Conservation (phyloP, 768 basidiomycete genomes). For the Hygrocybe coccinea region DNA sequence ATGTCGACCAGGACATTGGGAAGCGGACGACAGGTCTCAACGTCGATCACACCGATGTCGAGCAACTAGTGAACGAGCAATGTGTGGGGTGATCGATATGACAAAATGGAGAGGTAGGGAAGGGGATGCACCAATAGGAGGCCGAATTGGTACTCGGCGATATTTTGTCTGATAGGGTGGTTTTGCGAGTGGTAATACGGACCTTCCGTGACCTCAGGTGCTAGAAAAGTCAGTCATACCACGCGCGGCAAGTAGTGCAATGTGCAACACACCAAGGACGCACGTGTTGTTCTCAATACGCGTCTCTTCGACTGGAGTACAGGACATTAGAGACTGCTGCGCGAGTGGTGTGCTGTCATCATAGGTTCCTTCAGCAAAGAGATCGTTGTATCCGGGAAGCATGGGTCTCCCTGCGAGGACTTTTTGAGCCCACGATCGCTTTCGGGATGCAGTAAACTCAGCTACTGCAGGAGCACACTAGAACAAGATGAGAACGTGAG, state of each 20-base stretch:
- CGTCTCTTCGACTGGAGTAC: conserved; percentile 43
- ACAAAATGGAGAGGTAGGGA: neutral
- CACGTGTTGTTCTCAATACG: conserved; percentile 53
- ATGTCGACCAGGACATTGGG: conserved; percentile 56
- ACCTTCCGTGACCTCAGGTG: conserved; percentile 51
- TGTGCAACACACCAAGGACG: conserved; percentile 33
- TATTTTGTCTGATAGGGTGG: conserved; percentile 50
- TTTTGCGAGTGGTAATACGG: conserved; percentile 50
- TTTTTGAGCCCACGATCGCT: conserved; percentile 44
- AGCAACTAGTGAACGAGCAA: conserved; percentile 31
- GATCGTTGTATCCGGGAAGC: conserved; percentile 38
- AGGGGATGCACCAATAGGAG: conserved; percentile 38
- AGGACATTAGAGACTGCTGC: conserved; percentile 35
- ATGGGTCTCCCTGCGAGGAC: conserved; percentile 37
- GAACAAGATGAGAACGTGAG: neutral
- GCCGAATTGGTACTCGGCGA: conserved; percentile 50
- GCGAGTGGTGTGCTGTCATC: conserved; percentile 25
- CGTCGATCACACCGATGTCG: conserved; percentile 55
- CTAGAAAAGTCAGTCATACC: conserved; percentile 7
- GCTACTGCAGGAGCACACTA: conserved; percentile 53
- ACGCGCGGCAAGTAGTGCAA: neutral
- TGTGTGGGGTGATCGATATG: neutral
- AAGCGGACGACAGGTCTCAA: conserved; percentile 51
- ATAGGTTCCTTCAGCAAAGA: conserved; percentile 40
- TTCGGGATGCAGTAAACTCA: conserved; percentile 46